Conservation (phyloP, 2,329 filamentous ascomycete species). For the Verticillium nubilum region DNA sequence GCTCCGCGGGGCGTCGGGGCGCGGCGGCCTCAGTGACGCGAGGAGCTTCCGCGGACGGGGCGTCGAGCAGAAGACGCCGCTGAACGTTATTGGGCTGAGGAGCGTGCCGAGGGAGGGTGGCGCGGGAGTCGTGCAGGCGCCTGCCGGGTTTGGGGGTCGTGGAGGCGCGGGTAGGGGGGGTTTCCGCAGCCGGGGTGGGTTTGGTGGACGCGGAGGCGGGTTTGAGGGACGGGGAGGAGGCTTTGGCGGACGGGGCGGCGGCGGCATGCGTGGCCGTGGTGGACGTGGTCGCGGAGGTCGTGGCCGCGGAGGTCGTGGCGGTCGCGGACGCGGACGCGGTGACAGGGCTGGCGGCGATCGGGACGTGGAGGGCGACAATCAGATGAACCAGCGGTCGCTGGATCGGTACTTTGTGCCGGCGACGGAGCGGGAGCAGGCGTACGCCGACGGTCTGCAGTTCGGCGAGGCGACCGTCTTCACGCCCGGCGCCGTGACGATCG, state of each 20-base stretch:
- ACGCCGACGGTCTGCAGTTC: conserved; percentile 16
- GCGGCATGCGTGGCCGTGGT: conserved; percentile 11
- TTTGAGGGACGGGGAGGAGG: background rate
- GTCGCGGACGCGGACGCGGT: conserved; percentile 11
- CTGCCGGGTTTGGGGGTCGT: conserved; percentile 4
- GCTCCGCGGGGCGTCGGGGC: conserved; percentile 8
- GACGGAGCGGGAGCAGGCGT: conserved; percentile 18
- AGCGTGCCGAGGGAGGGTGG: conserved; percentile 22
- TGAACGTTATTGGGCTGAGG: conserved; percentile 33
- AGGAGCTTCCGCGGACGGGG: background rate
- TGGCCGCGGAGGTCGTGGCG: conserved; percentile 15
- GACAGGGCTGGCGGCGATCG: conserved; percentile 9
- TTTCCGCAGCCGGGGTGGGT: conserved; percentile 4
- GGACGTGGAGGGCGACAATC: conserved; percentile 8
- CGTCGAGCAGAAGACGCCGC: conserved; percentile 11
- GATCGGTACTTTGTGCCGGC: conserved; percentile 11
- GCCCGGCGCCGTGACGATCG: conserved; percentile 26
- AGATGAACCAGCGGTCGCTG: background rate
- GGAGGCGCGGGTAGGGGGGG: background rate
- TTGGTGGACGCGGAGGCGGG: conserved; percentile 7
- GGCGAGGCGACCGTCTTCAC: conserved; percentile 21
- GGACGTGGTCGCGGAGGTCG: conserved; percentile 9
- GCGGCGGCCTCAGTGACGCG: conserved; percentile 7
- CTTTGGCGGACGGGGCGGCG: conserved; percentile 14
- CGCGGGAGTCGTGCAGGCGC: conserved; percentile 8